Conservation (phyloP, 2,329 filamentous ascomycete species). For the Niveomyces coronatus region DNA sequence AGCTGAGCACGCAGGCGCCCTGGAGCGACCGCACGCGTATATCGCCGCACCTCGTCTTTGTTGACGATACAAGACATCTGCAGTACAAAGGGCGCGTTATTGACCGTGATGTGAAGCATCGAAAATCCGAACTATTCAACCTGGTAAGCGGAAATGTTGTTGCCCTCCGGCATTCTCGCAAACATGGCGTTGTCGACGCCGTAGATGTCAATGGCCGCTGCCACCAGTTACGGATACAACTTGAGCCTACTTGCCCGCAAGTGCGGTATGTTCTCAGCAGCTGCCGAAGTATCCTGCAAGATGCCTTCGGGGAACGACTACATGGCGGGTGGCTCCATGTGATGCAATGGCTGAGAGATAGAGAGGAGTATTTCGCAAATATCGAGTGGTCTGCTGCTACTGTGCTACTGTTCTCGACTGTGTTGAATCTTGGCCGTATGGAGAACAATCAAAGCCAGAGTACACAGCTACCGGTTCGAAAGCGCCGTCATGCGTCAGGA, state of each 20-base stretch:
- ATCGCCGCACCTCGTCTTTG: slow-evolving; percentile 48
- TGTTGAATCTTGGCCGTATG: slow-evolving; percentile 45
- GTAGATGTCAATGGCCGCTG: slow-evolving; percentile 49
- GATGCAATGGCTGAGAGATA: slow-evolving; percentile 54
- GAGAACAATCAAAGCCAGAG: slow-evolving; percentile 17
- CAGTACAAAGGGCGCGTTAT: slow-evolving; percentile 43
- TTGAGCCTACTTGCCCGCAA: slow-evolving; percentile 54
- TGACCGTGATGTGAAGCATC: slow-evolving; percentile 40
- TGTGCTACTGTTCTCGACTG: slow-evolving; percentile 53
- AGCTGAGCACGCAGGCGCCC: slow-evolving; percentile 63
- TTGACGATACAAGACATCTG: slow-evolving; percentile 50
- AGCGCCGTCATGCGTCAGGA: slow-evolving; percentile 23
- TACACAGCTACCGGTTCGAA: slow-evolving; percentile 20
- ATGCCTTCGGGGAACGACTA: slow-evolving; percentile 48
- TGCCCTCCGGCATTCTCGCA: slow-evolving; percentile 47
- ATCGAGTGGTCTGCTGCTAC: slow-evolving; percentile 61
- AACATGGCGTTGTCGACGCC: slow-evolving; percentile 54
- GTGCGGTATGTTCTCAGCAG: slow-evolving; percentile 50
- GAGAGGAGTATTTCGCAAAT: slow-evolving; percentile 36
- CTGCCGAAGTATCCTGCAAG: slow-evolving; percentile 54
- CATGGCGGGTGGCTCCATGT: slow-evolving; percentile 65
- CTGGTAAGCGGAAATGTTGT: slow-evolving; percentile 37
- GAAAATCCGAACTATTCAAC: slow-evolving; percentile 35
- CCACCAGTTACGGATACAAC: slow-evolving; percentile 57
- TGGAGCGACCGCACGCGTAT: slow-evolving; percentile 64